These are phyloP conservation scores for Ganoderma leucocontextum DNA, from an alignment of 1,284 basidiomycete genomes.

Conservation along the genomic window DNA sequence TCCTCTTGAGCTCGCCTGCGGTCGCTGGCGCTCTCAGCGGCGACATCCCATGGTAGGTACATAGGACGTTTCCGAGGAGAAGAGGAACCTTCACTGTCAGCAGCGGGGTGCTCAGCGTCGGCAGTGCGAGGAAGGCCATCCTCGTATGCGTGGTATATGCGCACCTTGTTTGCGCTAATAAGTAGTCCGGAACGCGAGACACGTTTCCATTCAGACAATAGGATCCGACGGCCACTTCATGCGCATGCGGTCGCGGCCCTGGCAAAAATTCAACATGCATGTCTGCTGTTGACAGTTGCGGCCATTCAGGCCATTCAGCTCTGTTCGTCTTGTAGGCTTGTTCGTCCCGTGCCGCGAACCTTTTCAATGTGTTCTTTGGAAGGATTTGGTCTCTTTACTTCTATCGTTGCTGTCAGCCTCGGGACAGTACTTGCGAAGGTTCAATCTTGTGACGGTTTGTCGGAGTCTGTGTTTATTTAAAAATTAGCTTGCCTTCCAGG, in stretches of 20 bases:
- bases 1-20: constrained; percentile 4
- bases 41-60: constrained; percentile 5
- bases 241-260: too few relatives aligned
- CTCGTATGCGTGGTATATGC: background rate
- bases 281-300: too few relatives aligned
- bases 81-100: constrained; percentile 1
- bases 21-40: background rate
- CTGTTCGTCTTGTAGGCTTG: background rate
- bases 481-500: too few relatives aligned
- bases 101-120: background rate
- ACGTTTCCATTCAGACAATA: background rate
- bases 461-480: too few relatives aligned
- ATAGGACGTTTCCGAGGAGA: background rate
- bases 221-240: too few relatives aligned
- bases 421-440: too few relatives aligned
- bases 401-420: background rate
- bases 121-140: background rate
- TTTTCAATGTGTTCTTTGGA: background rate
- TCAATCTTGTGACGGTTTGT: too few relatives aligned
- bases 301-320: background rate
- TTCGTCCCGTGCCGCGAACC: background rate
- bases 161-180: background rate
- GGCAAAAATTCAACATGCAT: too few relatives aligned
- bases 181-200: background rate
- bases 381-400: background rate